A percentile compares a stretch with the other conserved stretches of the same genome.
Evolutionary conservation across 495 filamentous ascomycete genomes (phyloP).

Genomic region (Beverwykella pulmonaria): DNA sequence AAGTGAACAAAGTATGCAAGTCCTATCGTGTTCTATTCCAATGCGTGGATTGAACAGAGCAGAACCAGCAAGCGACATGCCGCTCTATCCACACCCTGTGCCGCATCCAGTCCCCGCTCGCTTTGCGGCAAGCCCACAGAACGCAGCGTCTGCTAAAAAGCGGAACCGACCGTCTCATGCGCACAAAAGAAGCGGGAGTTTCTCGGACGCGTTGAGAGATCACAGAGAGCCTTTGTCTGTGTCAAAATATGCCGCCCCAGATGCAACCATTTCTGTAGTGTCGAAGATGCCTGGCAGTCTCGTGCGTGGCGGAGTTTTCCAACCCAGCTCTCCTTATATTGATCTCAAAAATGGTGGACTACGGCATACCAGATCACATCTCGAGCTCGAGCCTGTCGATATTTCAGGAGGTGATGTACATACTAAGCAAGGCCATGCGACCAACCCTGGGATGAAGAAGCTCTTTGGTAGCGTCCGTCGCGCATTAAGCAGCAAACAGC

Average conservation of each 20-base stretch:
- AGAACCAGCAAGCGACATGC: conserved; percentile 33
- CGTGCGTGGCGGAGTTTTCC: conserved; percentile 64
- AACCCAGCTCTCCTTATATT: conserved; percentile 39
- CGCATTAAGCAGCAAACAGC: conserved; percentile 70
- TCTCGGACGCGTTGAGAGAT: conserved; percentile 87
- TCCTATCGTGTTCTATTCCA: conserved; percentile 82
- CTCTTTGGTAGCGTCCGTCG: conserved; percentile 86
- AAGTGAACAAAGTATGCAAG: conserved; percentile 65
- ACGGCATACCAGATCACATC: conserved; percentile 33
- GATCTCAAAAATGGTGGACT: conserved; percentile 31
- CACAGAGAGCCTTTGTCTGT: conserved; percentile 60
- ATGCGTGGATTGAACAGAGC: conserved; percentile 41
- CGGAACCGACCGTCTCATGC: conserved; percentile 49
- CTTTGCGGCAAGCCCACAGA: conserved; percentile 30
- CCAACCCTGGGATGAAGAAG: conserved; percentile 73
- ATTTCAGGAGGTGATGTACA: conserved; percentile 11
- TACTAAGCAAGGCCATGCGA: conserved; percentile 14
- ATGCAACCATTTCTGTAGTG: conserved; percentile 26
- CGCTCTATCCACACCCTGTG: conserved; percentile 42
- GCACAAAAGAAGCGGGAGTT: conserved; percentile 74
- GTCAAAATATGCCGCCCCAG: conserved; percentile 54
- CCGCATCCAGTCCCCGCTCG: conserved; percentile 30
- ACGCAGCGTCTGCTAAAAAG: conserved; percentile 22
- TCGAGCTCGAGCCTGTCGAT: conserved; percentile 32
- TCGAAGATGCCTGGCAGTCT: conserved; percentile 69